These are phyloP conservation scores for Trichodelitschia bisporula DNA, from an alignment of 495 filamentous ascomycete species.

Conservation along the genomic window DNA sequence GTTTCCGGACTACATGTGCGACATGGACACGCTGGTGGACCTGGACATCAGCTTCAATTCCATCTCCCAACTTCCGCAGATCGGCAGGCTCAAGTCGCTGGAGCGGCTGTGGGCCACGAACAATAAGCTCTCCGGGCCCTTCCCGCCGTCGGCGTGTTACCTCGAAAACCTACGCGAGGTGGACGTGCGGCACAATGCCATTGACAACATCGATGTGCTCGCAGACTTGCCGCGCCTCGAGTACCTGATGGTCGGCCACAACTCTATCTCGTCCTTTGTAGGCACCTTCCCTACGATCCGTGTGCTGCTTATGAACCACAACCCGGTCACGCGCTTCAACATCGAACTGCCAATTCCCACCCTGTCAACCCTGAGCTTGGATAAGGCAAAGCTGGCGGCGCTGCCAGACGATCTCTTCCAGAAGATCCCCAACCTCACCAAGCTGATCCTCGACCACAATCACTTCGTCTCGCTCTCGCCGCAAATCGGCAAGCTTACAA, in stretches of 20 bases:
- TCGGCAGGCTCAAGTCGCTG: slow-evolving; percentile 51
- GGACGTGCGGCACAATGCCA: slow-evolving; percentile 77
- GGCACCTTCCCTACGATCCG: slow-evolving; percentile 67
- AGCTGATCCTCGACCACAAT: slow-evolving; percentile 79
- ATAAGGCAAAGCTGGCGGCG: slow-evolving; percentile 62
- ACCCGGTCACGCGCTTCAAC: slow-evolving; percentile 81
- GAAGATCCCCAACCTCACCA: slow-evolving; percentile 62
- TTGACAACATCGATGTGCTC: slow-evolving; percentile 66
- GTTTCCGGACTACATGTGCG: slow-evolving; percentile 66
- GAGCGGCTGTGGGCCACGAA: slow-evolving; percentile 91
- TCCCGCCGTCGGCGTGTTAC: slow-evolving; percentile 42
- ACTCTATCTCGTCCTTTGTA: slow-evolving; percentile 64
- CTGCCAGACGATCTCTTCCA: slow-evolving; percentile 69
- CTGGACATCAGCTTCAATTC: slow-evolving; percentile 94
- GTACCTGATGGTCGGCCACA: slow-evolving; percentile 70
- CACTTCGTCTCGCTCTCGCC: slow-evolving; percentile 74
- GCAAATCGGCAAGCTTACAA: slow-evolving; percentile 60
- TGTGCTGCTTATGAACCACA: slow-evolving; percentile 67
- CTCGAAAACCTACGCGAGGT: slow-evolving; percentile 66
- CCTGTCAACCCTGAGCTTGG: slow-evolving; percentile 63
- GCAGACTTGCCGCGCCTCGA: slow-evolving; percentile 65
- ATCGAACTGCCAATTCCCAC: slow-evolving; percentile 53
- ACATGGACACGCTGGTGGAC: slow-evolving; percentile 63
- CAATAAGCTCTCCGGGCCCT: slow-evolving; percentile 53
- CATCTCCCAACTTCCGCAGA: slow-evolving; percentile 50